Evolutionary conservation across 257 asterid genomes (phyloP), one percentile per base, ranked within the genome.

Genomic region (Voacanga thouarsii): DNA sequence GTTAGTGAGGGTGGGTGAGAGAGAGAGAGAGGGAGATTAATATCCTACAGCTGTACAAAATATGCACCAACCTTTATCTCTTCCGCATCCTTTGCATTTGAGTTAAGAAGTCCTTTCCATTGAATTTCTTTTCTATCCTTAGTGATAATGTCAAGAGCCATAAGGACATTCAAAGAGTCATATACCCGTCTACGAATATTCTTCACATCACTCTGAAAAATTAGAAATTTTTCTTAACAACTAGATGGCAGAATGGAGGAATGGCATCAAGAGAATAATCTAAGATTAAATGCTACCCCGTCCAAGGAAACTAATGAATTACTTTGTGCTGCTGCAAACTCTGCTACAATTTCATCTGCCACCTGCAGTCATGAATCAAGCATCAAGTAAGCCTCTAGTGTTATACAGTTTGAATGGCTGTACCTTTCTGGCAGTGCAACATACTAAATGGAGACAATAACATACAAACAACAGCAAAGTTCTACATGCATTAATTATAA

Each of bases 111-210:
- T 69, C 84, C 84, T 18, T 65, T 68, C 82, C 82, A 72, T 28
- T 23, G 56, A 57, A 80, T 77, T 63, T 81, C 82, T 37, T 81
- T 81, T 65, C 72, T 55, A 76, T 53, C 79, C 43, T 75, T 72
- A 61, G 68, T 45, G 10, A 77, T 47, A 73, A 81, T 60, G 19
- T 81, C 82, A 4, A 81, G 72, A 39, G 81, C 84, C 82, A 81
- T 73, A 57, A 81, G 81, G 76, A 81, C 82, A 74, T 81, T 81
- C 55, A 73, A 43, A 10, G 76, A 56, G 73, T 80, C 82, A 66
- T 77, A 77, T 24, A 81, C 84, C 69, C 82, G 70, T 55, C 84
- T 67, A 23, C 76, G 79, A 55, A 77, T 44, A 77, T 67, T 81
- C 79, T 77, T 81, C 73, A 65, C 76, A 65, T 81, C 79, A 21